These are phyloP conservation scores for Gryganskiella cystojenkinii DNA, from an alignment of 192 early-diverging fungal species.

Conservation along the genomic window DNA sequence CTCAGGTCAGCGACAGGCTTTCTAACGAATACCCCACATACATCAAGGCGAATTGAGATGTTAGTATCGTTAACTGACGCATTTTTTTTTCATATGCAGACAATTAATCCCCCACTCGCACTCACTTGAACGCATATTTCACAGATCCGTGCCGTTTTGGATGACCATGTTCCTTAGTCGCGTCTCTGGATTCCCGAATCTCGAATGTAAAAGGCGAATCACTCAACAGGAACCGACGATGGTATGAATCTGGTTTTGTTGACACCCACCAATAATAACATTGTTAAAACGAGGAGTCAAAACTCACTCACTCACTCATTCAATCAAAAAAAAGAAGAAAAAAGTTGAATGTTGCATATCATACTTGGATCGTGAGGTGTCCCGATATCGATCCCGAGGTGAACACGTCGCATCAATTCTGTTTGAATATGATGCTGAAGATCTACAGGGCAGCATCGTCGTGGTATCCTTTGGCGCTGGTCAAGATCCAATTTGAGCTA, in stretches of 20 bases:
- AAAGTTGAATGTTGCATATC: neutral
- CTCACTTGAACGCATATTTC: constrained; percentile 43
- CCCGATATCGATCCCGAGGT: constrained; percentile 37
- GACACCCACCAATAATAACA: neutral
- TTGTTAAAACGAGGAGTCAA: neutral
- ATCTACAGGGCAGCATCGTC: constrained; percentile 18
- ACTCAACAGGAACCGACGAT: constrained; percentile 17
- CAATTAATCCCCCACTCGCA: too few species aligned
- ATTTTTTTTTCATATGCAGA: too few species aligned
- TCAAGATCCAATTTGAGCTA: constrained; percentile 15
- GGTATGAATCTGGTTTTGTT: neutral
- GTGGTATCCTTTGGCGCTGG: constrained; percentile 14
- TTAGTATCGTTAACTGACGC: too few species aligned
- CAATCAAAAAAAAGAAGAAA: neutral
- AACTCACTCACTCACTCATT: neutral
- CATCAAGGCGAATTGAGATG: too few species aligned
- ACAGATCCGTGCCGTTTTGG: neutral
- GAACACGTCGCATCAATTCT: constrained; percentile 36
- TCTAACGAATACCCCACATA: too few species aligned
- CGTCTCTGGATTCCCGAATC: constrained; percentile 4
- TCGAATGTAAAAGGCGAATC: constrained; percentile 35
- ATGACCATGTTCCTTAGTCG: neutral
- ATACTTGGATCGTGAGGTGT: constrained; percentile 19
- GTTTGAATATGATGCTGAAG: constrained; percentile 38
- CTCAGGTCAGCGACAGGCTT: constrained; percentile 30